These are phyloP conservation scores for Pharus latifolius DNA, from an alignment of 176 grass and related monocot species.

Conservation along the genomic window DNA sequence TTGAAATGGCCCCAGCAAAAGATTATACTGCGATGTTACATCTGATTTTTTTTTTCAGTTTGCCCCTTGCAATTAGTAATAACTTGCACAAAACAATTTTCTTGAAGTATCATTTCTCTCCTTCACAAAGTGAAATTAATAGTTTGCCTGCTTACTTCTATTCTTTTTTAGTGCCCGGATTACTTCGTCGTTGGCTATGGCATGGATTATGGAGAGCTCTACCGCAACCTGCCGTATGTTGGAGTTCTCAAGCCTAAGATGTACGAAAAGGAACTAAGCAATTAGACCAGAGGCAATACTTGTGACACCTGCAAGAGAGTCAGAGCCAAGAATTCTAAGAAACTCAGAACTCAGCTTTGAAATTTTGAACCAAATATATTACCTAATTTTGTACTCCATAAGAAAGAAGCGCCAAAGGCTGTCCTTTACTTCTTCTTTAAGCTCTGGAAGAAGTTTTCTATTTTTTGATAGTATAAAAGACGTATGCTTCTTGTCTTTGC, in stretches of 20 bases:
- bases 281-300: constrained; percentile 6
- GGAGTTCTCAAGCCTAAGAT: constrained; percentile 76
- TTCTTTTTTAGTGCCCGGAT: constrained; percentile 72
- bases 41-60: neutral
- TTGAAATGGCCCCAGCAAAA: too few species aligned
- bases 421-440: neutral
- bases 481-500: neutral
- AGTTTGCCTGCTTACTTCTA: neutral
- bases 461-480: neutral
- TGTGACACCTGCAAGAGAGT: neutral
- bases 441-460: neutral
- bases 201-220: constrained; percentile 84
- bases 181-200: constrained; percentile 92
- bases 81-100: neutral
- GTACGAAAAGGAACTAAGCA: constrained; percentile 43
- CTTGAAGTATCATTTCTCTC: neutral
- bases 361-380: neutral
- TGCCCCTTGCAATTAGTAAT: neutral
- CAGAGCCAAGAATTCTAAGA: neutral
- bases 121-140: neutral
- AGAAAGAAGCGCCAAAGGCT: constrained; percentile 3
- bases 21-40: too few species aligned
- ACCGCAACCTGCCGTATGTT: constrained; percentile 78
- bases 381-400: neutral
- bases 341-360: neutral